Base-by-base conservation (phyloP, 805 yeast species). In the Lipomyces spencermartinsiae region DNA sequence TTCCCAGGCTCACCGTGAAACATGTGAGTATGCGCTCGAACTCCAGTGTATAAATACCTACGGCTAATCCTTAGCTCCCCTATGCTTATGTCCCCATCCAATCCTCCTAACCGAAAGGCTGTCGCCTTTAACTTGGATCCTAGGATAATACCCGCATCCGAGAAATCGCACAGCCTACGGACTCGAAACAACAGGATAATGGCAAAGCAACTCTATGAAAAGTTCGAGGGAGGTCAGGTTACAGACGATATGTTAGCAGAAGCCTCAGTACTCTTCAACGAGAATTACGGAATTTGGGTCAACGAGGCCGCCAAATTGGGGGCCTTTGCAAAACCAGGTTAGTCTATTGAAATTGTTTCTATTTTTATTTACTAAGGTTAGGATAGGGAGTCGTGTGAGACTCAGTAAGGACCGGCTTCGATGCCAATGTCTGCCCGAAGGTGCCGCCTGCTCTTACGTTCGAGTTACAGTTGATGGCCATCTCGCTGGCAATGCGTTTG, bases 381-480 rank as follows among this genome's bases (percentile, higher is more conserved):
- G 22, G 54, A 49, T 49, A 49, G 54, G 54, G 54, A 49, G 54
- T 49, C 54, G 54, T 49, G 54, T 49, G 54, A 49, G 54, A 49
- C 54, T 49, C 54, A 49, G 54, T 49, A 49, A 49, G 54, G 54
- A 49, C 54, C 54, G 54, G 54, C 54, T 49, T 49, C 54, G 54
- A 49, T 1, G 54, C 14, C 54, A 49, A 7, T 4, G 2, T 9
- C 22, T 49, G 14, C 29, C 54, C 54, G 22, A 49, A 9, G 43
- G 54, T 49, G 54, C 54, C 54, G 54, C 54, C 54, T 49, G 54
- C 54, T 49, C 54, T 49, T 49, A 49, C 29, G 54, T 6, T 49
- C 54, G 54, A 49, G 54, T 49, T 49, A 49, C 54, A 8, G 54
- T 49, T n/a, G 54, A 49, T 16, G 54, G 54, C 54, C 54, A 49